Percentiles rank a stretch among this genome's conserved stretches.
These are phyloP conservation scores for Ilex aquifolium DNA, from an alignment of 257 asterid genomes.

Conservation along the genomic window DNA sequence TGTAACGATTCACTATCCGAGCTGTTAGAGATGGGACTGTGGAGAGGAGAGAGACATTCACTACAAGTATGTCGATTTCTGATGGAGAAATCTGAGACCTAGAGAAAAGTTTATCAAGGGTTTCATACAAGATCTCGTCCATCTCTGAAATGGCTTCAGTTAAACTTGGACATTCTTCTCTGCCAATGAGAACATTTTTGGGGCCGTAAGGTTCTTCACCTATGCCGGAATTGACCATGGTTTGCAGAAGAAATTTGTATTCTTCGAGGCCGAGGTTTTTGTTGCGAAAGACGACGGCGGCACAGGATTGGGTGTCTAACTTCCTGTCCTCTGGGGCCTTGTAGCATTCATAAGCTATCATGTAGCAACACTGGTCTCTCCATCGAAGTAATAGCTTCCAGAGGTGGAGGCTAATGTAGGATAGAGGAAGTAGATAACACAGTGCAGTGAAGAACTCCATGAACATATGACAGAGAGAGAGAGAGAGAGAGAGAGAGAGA, in stretches of 20 bases:
- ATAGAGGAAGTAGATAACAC: conserved; percentile 4
- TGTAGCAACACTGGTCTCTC: conserved; percentile 19
- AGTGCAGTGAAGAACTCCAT: not conserved
- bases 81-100: conserved; percentile 26
- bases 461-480: too few relatives aligned
- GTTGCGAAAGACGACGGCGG: conserved; percentile 17
- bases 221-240: conserved; percentile 38
- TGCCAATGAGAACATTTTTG: not conserved
- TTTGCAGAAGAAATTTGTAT: conserved; percentile 28
- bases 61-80: conserved; percentile 29
- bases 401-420: not conserved
- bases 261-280: conserved; percentile 25
- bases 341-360: conserved; percentile 28
- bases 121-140: conserved; percentile 21
- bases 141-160: conserved; percentile 18
- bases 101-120: conserved; percentile 20
- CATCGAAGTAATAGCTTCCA: conserved; percentile 1
- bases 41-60: conserved; percentile 32
- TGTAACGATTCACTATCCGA: conserved; percentile 25
- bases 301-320: conserved; percentile 4
- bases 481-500: too few relatives aligned
- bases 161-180: conserved; percentile 8
- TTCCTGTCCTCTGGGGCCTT: conserved; percentile 12
- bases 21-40: conserved; percentile 20
- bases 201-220: conserved; percentile 40